Evolutionary conservation across 139 green algal species (phyloP).

Genomic region (Picochlorum sp.): DNA sequence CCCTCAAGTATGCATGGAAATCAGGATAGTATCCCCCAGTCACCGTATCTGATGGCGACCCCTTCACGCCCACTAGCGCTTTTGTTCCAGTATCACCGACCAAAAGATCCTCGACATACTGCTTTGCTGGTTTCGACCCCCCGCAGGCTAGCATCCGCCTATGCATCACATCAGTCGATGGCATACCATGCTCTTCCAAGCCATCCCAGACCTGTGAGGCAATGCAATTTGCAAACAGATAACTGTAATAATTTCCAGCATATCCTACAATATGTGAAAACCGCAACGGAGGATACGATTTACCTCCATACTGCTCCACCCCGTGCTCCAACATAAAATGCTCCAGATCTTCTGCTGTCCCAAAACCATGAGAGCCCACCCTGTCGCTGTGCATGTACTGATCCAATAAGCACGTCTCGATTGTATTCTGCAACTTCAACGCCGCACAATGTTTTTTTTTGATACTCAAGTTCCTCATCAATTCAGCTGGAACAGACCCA

Average conservation of each 20-base stretch:
- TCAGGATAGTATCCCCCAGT: background rate
- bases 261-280: constrained; percentile 76
- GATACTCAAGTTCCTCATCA: background rate
- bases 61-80: background rate
- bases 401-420: constrained; percentile 24
- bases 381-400: constrained; percentile 34
- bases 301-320: background rate
- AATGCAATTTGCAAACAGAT: constrained; percentile 67
- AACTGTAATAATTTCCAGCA: constrained; percentile 72
- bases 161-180: constrained; percentile 18
- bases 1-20: background rate
- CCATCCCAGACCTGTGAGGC: constrained; percentile 50
- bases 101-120: constrained; percentile 1
- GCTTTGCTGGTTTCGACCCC: background rate
- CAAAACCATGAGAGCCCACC: constrained; percentile 1
- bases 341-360: background rate
- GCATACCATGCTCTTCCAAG: background rate
- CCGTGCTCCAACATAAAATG: constrained; percentile 8
- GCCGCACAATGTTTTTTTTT: constrained; percentile 33
- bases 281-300: constrained; percentile 25
- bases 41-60: no score
- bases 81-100: background rate
- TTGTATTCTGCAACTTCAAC: constrained; percentile 60
- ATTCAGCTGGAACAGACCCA: constrained; percentile 10
- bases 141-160: constrained; percentile 15